These are phyloP conservation scores for Mangifera indica DNA, from an alignment of 345 rosid species.

Conservation along the genomic window DNA sequence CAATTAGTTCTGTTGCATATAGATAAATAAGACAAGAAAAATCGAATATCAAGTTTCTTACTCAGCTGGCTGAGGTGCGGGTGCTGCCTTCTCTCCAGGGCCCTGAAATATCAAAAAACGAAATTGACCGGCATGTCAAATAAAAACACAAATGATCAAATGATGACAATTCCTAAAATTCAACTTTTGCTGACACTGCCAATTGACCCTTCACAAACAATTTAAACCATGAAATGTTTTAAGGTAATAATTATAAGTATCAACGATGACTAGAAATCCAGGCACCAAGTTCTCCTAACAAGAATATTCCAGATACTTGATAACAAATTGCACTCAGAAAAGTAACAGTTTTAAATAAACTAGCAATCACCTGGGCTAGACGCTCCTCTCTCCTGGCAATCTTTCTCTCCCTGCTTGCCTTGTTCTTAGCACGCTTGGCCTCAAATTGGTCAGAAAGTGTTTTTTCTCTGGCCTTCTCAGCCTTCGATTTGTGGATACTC, in stretches of 20 bases:
- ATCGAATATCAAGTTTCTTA: conserved; percentile 21
- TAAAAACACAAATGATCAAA: not conserved
- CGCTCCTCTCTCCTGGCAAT: conserved; percentile 71
- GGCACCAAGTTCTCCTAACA: not conserved
- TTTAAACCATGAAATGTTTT: not conserved
- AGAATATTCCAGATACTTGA: no score
- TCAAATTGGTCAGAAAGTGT: conserved; percentile 69
- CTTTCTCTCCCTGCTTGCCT: conserved; percentile 78
- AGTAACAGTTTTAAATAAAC: not conserved
- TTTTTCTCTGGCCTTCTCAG: conserved; percentile 76
- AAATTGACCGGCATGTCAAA: not conserved
- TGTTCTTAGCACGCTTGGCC: conserved; percentile 71
- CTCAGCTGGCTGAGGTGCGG: conserved; percentile 37
- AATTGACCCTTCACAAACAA: not conserved
- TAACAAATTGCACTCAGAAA: no score
- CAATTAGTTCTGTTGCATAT: not conserved
- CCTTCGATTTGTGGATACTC: conserved; percentile 72
- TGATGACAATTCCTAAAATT: not conserved
- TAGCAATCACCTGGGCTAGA: conserved; percentile 49
- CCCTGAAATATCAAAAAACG: conserved; percentile 26
- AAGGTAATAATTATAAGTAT: not conserved
- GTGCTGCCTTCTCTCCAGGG: conserved; percentile 36
- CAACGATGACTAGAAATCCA: not conserved
- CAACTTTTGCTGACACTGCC: not conserved
- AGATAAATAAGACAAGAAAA: not conserved